Evolutionary conservation across 192 early-diverging fungal species (phyloP).

Genomic region (Phlyctochytrium planicorne): DNA sequence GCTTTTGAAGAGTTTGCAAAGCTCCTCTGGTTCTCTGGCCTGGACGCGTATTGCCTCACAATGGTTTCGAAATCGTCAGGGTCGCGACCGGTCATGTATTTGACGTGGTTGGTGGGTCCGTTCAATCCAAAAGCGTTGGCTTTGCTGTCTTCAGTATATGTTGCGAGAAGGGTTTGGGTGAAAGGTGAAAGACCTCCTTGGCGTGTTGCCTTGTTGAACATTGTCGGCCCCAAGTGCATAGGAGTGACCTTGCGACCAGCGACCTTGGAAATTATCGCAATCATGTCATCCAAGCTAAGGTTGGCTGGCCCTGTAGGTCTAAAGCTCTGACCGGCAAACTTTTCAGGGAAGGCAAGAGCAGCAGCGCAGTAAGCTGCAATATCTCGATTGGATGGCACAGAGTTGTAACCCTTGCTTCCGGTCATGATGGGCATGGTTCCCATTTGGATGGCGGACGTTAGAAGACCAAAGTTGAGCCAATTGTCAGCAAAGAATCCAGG

Average conservation of each 20-base stretch:
- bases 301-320: too few species aligned
- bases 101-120: neutral
- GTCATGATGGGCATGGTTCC: neutral
- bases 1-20: too few species aligned
- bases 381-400: too few species aligned
- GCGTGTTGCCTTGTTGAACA: neutral
- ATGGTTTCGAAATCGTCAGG: neutral
- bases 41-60: constrained; percentile 4
- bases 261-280: too few species aligned
- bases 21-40: too few species aligned
- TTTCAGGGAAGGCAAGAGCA: too few species aligned
- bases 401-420: too few species aligned
- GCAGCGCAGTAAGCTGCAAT: too few species aligned
- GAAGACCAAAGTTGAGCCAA: neutral
- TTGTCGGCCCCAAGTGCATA: neutral
- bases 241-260: too few species aligned
- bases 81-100: constrained; percentile 1
- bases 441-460: neutral
- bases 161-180: neutral
- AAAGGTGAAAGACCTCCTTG: neutral
- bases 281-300: too few species aligned
- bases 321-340: too few species aligned
- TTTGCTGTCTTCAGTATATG: neutral
- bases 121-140: neutral
- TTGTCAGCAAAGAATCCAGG: constrained; percentile 2